phyloP scores from a whole-genome alignment of 495 filamentous ascomycete genomes.

The Neurospora discreta region DNA sequence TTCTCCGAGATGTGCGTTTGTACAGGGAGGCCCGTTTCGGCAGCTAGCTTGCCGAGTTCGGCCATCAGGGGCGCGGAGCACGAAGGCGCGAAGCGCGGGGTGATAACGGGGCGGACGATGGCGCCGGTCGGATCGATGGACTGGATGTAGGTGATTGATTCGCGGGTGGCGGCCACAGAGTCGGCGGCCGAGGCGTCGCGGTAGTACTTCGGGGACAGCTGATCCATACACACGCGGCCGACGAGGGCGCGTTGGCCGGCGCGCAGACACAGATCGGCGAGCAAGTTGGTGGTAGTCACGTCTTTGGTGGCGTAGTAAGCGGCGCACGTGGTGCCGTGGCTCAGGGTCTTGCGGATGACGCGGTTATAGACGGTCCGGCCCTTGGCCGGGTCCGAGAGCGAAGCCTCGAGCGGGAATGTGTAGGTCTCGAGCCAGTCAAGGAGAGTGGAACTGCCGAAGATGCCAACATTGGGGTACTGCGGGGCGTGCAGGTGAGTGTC shows the following conservation, averaged over 20 bases:
- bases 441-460: slow-evolving; percentile 83
- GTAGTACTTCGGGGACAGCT: slow-evolving; percentile 61
- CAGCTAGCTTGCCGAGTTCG: slow-evolving; percentile 52
- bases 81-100: slow-evolving; percentile 78
- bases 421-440: slow-evolving; percentile 87
- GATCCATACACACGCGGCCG: slow-evolving; percentile 88
- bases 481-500: slow-evolving; percentile 93
- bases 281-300: slow-evolving; percentile 71
- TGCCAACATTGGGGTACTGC: slow-evolving; percentile 84
- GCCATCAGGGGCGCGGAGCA: slow-evolving; percentile 52
- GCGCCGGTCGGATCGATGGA: slow-evolving; percentile 48
- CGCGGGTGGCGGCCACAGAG: slow-evolving; percentile 45
- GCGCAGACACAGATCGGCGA: slow-evolving; percentile 65
- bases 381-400: slow-evolving; percentile 41
- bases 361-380: slow-evolving; percentile 56
- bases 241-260: slow-evolving; percentile 82
- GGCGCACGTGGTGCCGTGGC: slow-evolving; percentile 82
- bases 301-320: slow-evolving; percentile 88
- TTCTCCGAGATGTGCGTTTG: slow-evolving; percentile 96
- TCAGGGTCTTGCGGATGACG: slow-evolving; percentile 65
- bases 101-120: slow-evolving; percentile 69
- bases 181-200: slow-evolving; percentile 50
- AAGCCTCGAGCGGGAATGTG: slow-evolving; percentile 87
- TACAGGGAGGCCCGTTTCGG: slow-evolving; percentile 46
- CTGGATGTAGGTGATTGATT: slow-evolving; percentile 55